phyloP scores from a whole-genome alignment of 306 rosid species.

The Begonia masoniana region DNA sequence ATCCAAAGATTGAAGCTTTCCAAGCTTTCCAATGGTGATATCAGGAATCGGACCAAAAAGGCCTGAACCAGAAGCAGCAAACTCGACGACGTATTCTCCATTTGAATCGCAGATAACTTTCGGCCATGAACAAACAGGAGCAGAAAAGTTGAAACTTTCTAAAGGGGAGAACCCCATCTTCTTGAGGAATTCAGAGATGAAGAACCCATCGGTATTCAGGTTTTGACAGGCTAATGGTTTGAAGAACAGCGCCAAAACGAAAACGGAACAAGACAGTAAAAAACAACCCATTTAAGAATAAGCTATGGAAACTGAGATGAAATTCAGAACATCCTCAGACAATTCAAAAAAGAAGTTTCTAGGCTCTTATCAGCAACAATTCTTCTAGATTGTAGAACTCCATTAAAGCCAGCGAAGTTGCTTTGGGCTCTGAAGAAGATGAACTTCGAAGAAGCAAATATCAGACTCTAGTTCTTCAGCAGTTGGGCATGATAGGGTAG shows the following conservation, averaged over 20 bases:
- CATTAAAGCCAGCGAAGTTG: too few relatives aligned
- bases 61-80: conserved; percentile 40
- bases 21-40: conserved; percentile 69
- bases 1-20: conserved; percentile 58
- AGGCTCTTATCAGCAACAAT: too few relatives aligned
- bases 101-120: conserved; percentile 57
- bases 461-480: too few relatives aligned
- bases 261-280: conserved; percentile 37
- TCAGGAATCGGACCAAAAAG: conserved; percentile 79
- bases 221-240: conserved; percentile 60
- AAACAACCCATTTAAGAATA: conserved; percentile 48
- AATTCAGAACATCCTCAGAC: too few relatives aligned
- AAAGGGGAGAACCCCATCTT: conserved; percentile 37
- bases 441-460: too few relatives aligned
- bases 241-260: conserved; percentile 50
- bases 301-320: conserved; percentile 10
- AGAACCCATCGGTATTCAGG: conserved; percentile 76
- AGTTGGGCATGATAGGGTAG: too few relatives aligned
- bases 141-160: conserved; percentile 36
- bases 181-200: conserved; percentile 54
- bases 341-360: too few relatives aligned
- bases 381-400: too few relatives aligned
- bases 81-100: conserved; percentile 27
- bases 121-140: conserved; percentile 67
- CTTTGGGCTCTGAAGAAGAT: too few relatives aligned